Evolutionary conservation across 768 basidiomycete species (phyloP), one percentile per base, ranked within the genome.

Genomic region (Mycena kentingensis): DNA sequence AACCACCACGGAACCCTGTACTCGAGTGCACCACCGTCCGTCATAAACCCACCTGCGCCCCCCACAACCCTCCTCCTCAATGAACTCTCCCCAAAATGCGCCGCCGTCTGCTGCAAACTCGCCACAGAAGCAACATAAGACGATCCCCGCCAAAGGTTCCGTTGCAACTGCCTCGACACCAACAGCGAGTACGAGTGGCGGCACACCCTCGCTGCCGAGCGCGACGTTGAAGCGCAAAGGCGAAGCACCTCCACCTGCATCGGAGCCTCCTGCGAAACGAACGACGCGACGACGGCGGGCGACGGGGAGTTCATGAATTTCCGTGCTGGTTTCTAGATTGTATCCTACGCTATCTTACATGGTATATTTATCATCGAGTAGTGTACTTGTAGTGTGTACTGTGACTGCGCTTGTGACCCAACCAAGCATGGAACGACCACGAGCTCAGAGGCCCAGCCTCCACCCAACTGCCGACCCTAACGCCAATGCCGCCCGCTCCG

Each of bases 111-210:
- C 77, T 46, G 73, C 75, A 51, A 82, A 74, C 53, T 80, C 82
- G 22, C 81, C 81, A 12, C 77, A 76, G 67, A 88, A 88, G 69
- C 81, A 82, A 69, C 77, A 80, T 63, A 85, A 86, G 64, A 77
- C 77, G 43, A 77, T 80, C 55, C 78, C 58, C 12, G 6, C 29
- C 4, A 60, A 60, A 39, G 50, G 53, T 7, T 27, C 52, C 19
- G 57, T 29, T 27, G 63, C 69, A 4, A 65, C 69, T 39, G 67
- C 70, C 51, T 67, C 80, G 54, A 65, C 72, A 56, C 63, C 74
- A 54, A 52, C 73, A 27, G 68, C 74, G 1, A 67, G 70, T 46
- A 72, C 73, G 53, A 74, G 75, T 49, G 73, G 64, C 21, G 79
- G 77, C 62, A 80, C 82, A 26, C 78, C 83, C 3, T 71, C 80